A percentile compares a stretch with the other conserved stretches of the same genome.
phyloP scores from a whole-genome alignment of 1,284 basidiomycete species.

The Trametes sp. region DNA sequence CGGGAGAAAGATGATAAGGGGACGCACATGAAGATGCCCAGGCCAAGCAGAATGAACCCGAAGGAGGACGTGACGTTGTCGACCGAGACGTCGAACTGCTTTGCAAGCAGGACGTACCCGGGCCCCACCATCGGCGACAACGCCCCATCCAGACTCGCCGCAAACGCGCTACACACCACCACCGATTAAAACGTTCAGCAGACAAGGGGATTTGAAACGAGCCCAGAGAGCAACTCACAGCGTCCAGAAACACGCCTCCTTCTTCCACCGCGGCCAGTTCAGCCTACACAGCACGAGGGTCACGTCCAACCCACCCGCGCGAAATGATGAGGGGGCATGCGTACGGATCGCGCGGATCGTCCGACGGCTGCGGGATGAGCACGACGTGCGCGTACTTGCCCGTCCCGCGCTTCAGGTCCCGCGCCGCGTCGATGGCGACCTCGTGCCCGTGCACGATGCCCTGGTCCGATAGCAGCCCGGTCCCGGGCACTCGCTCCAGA shows the following conservation, averaged over 20 bases:
- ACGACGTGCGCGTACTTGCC: constrained; percentile 50
- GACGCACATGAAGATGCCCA: constrained; percentile 50
- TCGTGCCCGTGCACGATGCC: constrained; percentile 47
- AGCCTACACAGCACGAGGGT: constrained; percentile 41
- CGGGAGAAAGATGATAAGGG: too few species aligned
- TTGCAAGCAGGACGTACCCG: constrained; percentile 49
- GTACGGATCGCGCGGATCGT: constrained; percentile 52
- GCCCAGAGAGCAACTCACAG: constrained; percentile 41
- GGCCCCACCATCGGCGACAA: constrained; percentile 53
- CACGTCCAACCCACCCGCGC: background rate
- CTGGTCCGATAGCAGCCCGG: constrained; percentile 50
- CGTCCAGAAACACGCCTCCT: constrained; percentile 54
- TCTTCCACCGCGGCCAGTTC: constrained; percentile 56
- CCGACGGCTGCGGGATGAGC: constrained; percentile 54
- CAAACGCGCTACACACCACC: constrained; percentile 51
- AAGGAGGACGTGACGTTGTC: constrained; percentile 51
- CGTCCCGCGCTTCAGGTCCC: constrained; percentile 47
- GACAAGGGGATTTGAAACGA: too few species aligned
- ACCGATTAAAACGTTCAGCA: too few species aligned
- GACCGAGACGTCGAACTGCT: constrained; percentile 49
- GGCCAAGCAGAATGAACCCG: constrained; percentile 48
- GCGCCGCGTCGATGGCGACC: constrained; percentile 44
- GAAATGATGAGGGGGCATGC: constrained; percentile 17
- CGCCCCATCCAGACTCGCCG: constrained; percentile 52
- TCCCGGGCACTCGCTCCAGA: constrained; percentile 49